Evolutionary conservation across 164 flowering plant species (phyloP).

Genomic region (Vitis labrusca): DNA sequence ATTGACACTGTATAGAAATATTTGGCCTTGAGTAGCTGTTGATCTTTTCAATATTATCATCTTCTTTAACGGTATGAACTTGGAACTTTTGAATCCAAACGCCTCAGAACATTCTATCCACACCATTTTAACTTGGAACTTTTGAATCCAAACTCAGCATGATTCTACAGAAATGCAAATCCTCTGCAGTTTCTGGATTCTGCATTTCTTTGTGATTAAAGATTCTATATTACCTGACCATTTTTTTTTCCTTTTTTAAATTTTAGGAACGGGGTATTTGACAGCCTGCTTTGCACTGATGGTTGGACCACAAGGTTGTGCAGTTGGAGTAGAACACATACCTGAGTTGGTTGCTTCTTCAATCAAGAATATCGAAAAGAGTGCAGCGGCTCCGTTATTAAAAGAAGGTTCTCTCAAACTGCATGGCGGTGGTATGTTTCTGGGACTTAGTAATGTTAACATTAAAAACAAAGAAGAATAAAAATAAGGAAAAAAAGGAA

Average conservation of each 20-base stretch:
- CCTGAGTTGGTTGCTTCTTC: slow-evolving; percentile 76
- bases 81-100: too few species aligned
- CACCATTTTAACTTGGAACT: too few species aligned
- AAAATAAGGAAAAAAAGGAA: too few species aligned
- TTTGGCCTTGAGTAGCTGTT: too few species aligned
- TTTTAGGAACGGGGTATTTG: slow-evolving; percentile 85
- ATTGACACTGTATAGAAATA: too few species aligned
- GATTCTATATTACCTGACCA: neutral
- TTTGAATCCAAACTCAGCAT: too few species aligned
- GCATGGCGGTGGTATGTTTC: slow-evolving; percentile 77
- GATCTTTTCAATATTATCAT: too few species aligned
- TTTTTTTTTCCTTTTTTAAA: neutral
- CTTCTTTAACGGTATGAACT: too few species aligned
- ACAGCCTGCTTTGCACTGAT: slow-evolving; percentile 93
- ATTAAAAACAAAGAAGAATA: too few species aligned
- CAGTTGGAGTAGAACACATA: slow-evolving; percentile 94
- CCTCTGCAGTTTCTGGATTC: slow-evolving; percentile 1
- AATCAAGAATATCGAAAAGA: slow-evolving; percentile 61
- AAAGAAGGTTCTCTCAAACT: slow-evolving; percentile 69
- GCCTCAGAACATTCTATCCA: too few species aligned
- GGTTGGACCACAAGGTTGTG: slow-evolving; percentile 92
- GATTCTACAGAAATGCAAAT: neutral
- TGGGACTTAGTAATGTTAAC: neutral
- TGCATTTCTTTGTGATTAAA: neutral
- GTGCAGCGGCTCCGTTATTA: slow-evolving; percentile 72